Evolutionary conservation across 768 basidiomycete species (phyloP).

Genomic region (Amanita pseudoporphyria): DNA sequence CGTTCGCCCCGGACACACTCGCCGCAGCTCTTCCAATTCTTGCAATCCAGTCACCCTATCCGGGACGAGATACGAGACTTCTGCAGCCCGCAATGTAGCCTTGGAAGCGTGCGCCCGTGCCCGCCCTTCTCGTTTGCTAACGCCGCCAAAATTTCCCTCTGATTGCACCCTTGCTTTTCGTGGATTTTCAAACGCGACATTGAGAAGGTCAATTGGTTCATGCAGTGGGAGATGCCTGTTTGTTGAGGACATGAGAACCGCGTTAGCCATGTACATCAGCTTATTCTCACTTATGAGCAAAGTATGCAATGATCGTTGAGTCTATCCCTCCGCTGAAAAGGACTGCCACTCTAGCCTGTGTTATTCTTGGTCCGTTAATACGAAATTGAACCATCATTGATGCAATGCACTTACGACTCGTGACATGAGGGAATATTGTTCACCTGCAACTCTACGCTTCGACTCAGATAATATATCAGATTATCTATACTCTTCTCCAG

Average conservation of each 20-base stretch:
- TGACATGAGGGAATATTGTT: constrained; percentile 48
- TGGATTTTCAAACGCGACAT: constrained; percentile 96
- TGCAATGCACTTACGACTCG: constrained; percentile 19
- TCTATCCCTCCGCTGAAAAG: constrained; percentile 97
- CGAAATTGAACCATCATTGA: neutral
- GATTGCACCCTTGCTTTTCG: constrained; percentile 48
- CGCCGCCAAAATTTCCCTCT: constrained; percentile 34
- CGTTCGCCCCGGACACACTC: constrained; percentile 62
- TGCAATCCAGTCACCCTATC: constrained; percentile 77
- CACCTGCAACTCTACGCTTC: constrained; percentile 61
- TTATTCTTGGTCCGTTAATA: constrained; percentile 15
- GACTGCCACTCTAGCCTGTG: constrained; percentile 59
- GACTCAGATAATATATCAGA: constrained; percentile 45
- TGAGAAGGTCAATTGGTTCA: constrained; percentile 87
- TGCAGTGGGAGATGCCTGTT: constrained; percentile 57
- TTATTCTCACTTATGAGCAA: constrained; percentile 70
- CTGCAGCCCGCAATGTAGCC: neutral
- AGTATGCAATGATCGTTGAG: constrained; percentile 71
- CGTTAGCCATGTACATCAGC: constrained; percentile 11
- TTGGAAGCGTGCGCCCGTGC: constrained; percentile 11
- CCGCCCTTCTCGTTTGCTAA: constrained; percentile 31
- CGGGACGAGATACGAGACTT: constrained; percentile 64
- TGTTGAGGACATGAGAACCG: neutral
- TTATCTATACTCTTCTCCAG: constrained; percentile 35
- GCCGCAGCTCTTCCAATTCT: constrained; percentile 68